phyloP scores from a whole-genome alignment of 768 basidiomycete genomes.

The Macrolepiota dolichaula region DNA sequence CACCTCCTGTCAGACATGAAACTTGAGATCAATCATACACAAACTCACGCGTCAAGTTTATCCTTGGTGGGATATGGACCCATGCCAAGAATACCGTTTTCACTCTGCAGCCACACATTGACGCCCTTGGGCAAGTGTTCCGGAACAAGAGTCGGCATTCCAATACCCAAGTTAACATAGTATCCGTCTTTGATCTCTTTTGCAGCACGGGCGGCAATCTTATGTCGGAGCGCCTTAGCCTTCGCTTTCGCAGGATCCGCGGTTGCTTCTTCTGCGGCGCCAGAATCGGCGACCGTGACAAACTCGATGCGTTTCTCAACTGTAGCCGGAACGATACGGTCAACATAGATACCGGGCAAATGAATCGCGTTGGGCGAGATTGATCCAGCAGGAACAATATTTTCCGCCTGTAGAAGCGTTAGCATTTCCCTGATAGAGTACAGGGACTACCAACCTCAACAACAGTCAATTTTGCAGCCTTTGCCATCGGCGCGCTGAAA shows the following conservation, averaged over 20 bases:
- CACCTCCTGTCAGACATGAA: neutral
- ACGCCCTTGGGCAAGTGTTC: slow-evolving; percentile 72
- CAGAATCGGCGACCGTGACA: slow-evolving; percentile 58
- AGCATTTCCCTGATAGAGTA: neutral
- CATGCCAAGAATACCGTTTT: slow-evolving; percentile 89
- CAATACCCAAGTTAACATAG: slow-evolving; percentile 88
- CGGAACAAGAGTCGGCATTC: slow-evolving; percentile 88
- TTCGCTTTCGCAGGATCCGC: slow-evolving; percentile 48
- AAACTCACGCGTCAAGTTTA: slow-evolving; percentile 73
- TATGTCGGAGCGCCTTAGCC: slow-evolving; percentile 55
- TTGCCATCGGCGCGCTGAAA: slow-evolving; percentile 84
- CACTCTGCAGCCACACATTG: slow-evolving; percentile 87
- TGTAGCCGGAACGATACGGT: slow-evolving; percentile 81
- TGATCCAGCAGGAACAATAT: slow-evolving; percentile 81
- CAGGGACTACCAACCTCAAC: slow-evolving; percentile 59
- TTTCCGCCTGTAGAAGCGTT: slow-evolving; percentile 60
- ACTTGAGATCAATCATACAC: neutral
- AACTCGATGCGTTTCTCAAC: slow-evolving; percentile 78
- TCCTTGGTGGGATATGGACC: slow-evolving; percentile 85
- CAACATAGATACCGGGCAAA: slow-evolving; percentile 82
- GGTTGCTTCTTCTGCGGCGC: slow-evolving; percentile 22
- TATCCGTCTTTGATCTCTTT: slow-evolving; percentile 87
- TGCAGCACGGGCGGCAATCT: slow-evolving; percentile 83
- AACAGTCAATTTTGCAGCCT: slow-evolving; percentile 85
- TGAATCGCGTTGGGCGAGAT: slow-evolving; percentile 82